Base-by-base conservation (phyloP, 2,329 filamentous ascomycete species). In the Fusarium subglutinans region DNA sequence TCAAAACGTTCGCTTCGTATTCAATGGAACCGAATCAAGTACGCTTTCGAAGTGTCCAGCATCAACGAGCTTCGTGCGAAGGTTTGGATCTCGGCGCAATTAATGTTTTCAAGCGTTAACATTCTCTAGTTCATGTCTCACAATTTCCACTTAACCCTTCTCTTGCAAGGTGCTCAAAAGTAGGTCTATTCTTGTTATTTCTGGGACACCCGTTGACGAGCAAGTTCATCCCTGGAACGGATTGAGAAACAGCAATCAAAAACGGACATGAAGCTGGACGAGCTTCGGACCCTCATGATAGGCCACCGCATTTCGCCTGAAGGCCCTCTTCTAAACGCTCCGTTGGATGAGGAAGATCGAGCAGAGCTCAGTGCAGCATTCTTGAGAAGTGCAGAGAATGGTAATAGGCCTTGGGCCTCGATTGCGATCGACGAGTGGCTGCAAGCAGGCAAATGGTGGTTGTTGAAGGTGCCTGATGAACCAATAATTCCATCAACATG, bases 241-340 rank as follows among this genome's bases (percentile, higher is more conserved):
- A 50, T 50, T 10, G 47, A 50, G 11, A 13, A 33, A 13, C 47
- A 50, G 1, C 47, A 50, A n/a, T 0, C 47, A 7, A 13, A n/a
- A 13, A 33, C 47, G 3, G 47, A 50, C 2, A 18, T 18, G 2
- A 33, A 50, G 22, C 0, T 50, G 5, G 47, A 50, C 0, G 28
- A 50, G 15, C 28, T 50, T 7, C 47, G 47, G 5, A 33, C 3
- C 1, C 0, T n/a, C 7, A 2, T 50, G 28, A 13, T 33, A 0
- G 15, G 28, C 0, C 0, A 33, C 0, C 28, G 28, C 3, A 3
- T 0, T 33, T n/a, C 47, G 3, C 47, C 0, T 3, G 3, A 50
- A 0, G 0, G 0, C 0, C 47, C 47, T 7, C 15, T 50, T n/a
- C 5, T 33, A 1, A 50, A 18, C 0, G 47, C 0, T 10, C 28